A percentile compares a stretch with the other conserved stretches of the same genome.
These are phyloP conservation scores for Tilletia walkeri DNA, from an alignment of 1,284 basidiomycete genomes.

Conservation along the genomic window DNA sequence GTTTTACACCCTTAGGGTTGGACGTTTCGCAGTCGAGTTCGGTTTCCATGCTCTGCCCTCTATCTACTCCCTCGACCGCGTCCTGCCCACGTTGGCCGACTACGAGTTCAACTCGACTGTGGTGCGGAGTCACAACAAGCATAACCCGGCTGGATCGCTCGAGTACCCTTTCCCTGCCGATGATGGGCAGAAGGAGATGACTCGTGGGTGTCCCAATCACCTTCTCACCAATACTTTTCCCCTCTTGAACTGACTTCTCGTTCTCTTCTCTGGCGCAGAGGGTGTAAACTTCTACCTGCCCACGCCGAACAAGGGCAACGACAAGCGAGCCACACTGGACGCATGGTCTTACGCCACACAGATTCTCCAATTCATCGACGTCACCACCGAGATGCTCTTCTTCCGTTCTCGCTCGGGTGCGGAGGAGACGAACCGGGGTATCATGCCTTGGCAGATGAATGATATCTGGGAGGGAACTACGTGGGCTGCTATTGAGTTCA, in stretches of 20 bases:
- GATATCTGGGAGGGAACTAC: constrained; percentile 68
- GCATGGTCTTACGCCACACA: constrained; percentile 32
- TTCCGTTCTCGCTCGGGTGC: constrained; percentile 67
- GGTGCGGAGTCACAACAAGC: constrained; percentile 64
- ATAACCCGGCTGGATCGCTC: constrained; percentile 63
- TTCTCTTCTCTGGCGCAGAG: neutral
- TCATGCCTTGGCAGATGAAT: constrained; percentile 67
- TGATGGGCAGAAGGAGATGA: constrained; percentile 64
- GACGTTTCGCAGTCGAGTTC: constrained; percentile 68
- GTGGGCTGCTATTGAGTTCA: constrained; percentile 67
- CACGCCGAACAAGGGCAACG: neutral
- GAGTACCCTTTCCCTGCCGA: constrained; percentile 64
- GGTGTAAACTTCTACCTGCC: constrained; percentile 59
- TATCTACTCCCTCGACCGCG: constrained; percentile 66
- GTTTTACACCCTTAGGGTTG: constrained; percentile 58
- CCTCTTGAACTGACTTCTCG: neutral
- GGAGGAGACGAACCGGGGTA: constrained; percentile 65
- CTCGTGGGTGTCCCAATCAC: constrained; percentile 46
- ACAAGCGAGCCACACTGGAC: neutral
- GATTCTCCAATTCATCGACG: constrained; percentile 27
- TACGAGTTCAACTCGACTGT: constrained; percentile 67
- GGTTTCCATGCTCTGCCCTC: constrained; percentile 69
- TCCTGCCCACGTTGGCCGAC: constrained; percentile 60
- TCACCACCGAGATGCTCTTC: constrained; percentile 64
- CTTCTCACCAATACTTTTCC: neutral